These are phyloP conservation scores for Wallemia mellicola DNA, from an alignment of 1,284 basidiomycete species.

Conservation along the genomic window DNA sequence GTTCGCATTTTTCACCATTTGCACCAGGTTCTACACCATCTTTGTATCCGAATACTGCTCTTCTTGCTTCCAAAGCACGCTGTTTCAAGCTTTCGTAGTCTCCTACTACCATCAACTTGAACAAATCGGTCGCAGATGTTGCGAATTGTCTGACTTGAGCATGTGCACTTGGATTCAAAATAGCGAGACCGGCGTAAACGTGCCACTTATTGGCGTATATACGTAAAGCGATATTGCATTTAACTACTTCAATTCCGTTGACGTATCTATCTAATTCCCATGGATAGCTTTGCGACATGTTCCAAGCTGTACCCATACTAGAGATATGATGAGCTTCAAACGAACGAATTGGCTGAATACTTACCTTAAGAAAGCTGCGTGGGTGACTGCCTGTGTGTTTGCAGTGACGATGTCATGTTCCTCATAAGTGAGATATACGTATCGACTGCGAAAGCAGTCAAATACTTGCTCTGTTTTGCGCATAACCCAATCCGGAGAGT, in stretches of 20 bases:
- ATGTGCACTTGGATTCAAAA: slow-evolving; percentile 77
- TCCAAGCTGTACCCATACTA: slow-evolving; percentile 96
- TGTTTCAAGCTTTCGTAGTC: slow-evolving; percentile 32
- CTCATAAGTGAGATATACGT: slow-evolving; percentile 75
- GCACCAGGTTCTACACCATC: slow-evolving; percentile 7
- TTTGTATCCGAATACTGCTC: slow-evolving; percentile 39
- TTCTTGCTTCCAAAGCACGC: slow-evolving; percentile 44
- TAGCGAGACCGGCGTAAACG: slow-evolving; percentile 89
- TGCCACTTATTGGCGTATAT: slow-evolving; percentile 98
- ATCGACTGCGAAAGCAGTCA: slow-evolving; percentile 49
- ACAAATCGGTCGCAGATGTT: slow-evolving; percentile 54
- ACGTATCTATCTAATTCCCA: slow-evolving; percentile 73
- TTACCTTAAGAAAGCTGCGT: slow-evolving; percentile 94
- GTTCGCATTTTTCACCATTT: slow-evolving; percentile 9
- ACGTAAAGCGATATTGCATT: slow-evolving; percentile 84
- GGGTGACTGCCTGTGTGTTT: slow-evolving; percentile 92
- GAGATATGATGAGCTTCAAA: no score
- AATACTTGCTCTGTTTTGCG: slow-evolving; percentile 56
- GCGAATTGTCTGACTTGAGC: slow-evolving; percentile 74
- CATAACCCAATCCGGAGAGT: slow-evolving; percentile 43
- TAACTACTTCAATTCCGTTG: slow-evolving; percentile 93
- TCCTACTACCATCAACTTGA: slow-evolving; percentile 81
- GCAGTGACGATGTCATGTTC: slow-evolving; percentile 90
- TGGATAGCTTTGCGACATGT: slow-evolving; percentile 43
- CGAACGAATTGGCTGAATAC: no score